A percentile compares a stretch with the other conserved stretches of the same genome.
Evolutionary conservation across 805 yeast genomes (phyloP).

Genomic region (Schwanniomyces sp.): DNA sequence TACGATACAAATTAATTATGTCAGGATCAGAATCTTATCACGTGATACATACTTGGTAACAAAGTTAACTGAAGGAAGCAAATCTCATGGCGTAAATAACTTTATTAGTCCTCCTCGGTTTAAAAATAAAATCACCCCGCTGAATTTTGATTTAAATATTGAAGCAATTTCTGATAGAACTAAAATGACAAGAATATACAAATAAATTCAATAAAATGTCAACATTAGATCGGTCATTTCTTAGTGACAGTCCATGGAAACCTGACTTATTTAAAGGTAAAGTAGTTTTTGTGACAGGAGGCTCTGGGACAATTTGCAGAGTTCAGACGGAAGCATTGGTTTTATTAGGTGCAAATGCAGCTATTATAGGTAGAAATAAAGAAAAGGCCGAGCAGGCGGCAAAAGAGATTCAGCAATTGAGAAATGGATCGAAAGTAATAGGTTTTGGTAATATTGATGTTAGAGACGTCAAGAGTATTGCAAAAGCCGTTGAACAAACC

Average conservation of each 20-base stretch:
- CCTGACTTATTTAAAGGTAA: conserved; percentile 75
- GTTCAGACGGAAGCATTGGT: conserved; percentile 87
- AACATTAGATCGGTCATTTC: conserved; percentile 32
- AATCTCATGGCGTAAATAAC: too few relatives aligned
- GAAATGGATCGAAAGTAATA: conserved; percentile 64
- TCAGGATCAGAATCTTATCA: too few relatives aligned
- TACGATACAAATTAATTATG: too few relatives aligned
- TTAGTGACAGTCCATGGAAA: conserved; percentile 40
- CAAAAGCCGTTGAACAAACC: conserved; percentile 62
- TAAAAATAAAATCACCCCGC: neutral
- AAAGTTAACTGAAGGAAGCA: too few relatives aligned
- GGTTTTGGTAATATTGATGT: conserved; percentile 80
- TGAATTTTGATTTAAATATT: neutral
- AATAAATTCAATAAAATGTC: conserved; percentile 13
- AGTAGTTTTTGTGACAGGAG: conserved; percentile 91
- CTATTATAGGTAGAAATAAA: conserved; percentile 75
- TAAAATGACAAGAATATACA: too few relatives aligned
- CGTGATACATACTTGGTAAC: too few relatives aligned
- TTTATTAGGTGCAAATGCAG: conserved; percentile 81
- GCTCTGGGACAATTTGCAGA: conserved; percentile 94
- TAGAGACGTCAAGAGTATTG: conserved; percentile 60
- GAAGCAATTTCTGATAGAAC: neutral
- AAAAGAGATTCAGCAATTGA: conserved; percentile 54
- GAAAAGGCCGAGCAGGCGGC: conserved; percentile 70
- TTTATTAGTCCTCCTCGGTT: neutral